Evolutionary conservation across 2,329 filamentous ascomycete species (phyloP).

Genomic region (Aspergillus melleus): DNA sequence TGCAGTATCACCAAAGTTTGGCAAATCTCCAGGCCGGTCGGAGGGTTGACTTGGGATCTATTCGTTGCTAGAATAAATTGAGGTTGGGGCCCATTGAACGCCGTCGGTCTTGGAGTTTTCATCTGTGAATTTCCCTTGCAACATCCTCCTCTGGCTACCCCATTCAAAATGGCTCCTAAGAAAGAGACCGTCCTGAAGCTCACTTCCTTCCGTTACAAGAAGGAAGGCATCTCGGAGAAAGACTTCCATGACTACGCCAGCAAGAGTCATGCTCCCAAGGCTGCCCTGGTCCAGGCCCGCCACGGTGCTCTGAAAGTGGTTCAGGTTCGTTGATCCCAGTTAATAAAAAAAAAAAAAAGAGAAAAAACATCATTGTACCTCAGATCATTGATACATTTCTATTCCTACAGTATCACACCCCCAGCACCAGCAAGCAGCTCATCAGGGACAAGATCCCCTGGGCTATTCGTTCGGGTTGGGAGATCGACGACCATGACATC

Average conservation of each 20-base stretch:
- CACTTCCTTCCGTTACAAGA: constrained; percentile 2
- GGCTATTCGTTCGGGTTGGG: background rate
- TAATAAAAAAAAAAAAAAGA: too few relatives aligned
- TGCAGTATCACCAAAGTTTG: too few relatives aligned
- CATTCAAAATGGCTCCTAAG: constrained; percentile 1
- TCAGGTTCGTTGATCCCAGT: background rate
- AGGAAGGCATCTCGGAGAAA: background rate
- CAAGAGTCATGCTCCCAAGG: background rate
- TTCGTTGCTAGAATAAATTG: too few relatives aligned
- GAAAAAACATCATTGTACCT: too few relatives aligned
- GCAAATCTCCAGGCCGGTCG: too few relatives aligned
- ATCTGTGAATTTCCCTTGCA: too few relatives aligned
- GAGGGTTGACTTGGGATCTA: too few relatives aligned
- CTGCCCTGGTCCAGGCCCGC: background rate
- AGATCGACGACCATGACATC: constrained; percentile 2
- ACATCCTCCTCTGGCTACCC: too few relatives aligned
- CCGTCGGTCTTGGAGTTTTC: too few relatives aligned
- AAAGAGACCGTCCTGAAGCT: constrained; percentile 4
- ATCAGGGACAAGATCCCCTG: background rate
- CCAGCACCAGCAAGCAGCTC: background rate
- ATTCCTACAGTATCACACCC: background rate
- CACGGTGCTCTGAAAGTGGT: constrained; percentile 2
- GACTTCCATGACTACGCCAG: constrained; percentile 2
- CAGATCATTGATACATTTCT: background rate
- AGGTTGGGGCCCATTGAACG: too few relatives aligned